Conservation (phyloP, 2,329 filamentous ascomycete genomes). For the Beauveria sp. region DNA sequence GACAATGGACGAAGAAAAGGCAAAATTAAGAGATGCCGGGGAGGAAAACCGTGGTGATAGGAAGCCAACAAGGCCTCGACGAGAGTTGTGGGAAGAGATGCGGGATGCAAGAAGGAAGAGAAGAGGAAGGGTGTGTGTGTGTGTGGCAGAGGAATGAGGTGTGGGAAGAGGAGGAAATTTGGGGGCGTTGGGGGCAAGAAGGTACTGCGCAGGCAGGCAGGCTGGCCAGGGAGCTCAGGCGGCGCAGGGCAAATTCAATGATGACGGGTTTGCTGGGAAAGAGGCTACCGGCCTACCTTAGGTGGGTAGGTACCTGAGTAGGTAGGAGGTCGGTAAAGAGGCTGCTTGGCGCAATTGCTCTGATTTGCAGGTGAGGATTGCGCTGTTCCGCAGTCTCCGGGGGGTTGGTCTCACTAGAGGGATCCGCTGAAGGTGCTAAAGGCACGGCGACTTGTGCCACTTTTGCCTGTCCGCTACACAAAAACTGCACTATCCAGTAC, state of each 20-base stretch:
- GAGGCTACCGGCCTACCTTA: not conserved
- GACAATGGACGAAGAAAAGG: not conserved
- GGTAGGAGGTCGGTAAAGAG: no score
- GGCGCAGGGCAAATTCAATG: not conserved
- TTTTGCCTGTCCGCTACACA: not conserved
- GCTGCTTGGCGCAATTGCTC: not conserved
- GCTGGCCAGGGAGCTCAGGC: not conserved
- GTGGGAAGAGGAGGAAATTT: conserved; percentile 13
- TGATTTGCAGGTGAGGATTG: not conserved
- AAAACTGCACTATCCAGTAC: not conserved
- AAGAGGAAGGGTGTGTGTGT: conserved; percentile 19
- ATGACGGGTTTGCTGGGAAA: not conserved
- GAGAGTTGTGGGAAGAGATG: conserved; percentile 12
- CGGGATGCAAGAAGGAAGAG: conserved; percentile 17
- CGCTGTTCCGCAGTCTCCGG: not conserved
- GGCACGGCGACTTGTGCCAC: conserved; percentile 5
- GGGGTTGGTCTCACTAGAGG: not conserved
- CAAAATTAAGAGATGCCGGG: conserved; percentile 2
- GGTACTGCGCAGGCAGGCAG: not conserved
- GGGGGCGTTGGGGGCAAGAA: not conserved
- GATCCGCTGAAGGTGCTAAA: not conserved
- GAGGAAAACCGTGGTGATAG: not conserved
- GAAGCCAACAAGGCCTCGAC: conserved; percentile 12
- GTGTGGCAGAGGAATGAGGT: conserved; percentile 17
- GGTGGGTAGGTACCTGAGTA: no score